Evolutionary conservation across 306 rosid species (phyloP).

Genomic region (Prunus dulcis): DNA sequence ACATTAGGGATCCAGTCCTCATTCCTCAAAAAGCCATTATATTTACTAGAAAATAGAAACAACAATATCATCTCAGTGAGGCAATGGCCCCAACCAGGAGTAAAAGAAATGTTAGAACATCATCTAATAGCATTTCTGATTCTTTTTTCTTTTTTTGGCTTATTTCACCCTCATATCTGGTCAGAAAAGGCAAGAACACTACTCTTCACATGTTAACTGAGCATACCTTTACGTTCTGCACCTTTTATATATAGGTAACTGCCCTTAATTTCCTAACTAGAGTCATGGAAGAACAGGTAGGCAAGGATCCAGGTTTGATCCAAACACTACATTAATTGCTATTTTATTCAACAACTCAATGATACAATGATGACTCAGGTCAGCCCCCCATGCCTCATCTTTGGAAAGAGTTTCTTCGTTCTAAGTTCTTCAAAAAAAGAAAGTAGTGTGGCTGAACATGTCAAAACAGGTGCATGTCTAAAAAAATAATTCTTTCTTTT

Average conservation of each 20-base stretch:
- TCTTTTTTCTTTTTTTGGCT: not conserved
- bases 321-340: not conserved
- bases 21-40: not conserved
- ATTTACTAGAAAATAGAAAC: not conserved
- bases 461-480: not conserved
- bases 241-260: not conserved
- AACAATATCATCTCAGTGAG: not conserved
- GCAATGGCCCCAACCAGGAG: not conserved
- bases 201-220: not conserved
- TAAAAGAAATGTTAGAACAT: not conserved
- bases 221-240: not conserved
- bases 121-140: not conserved
- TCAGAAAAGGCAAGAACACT: not conserved
- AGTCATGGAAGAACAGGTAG: not conserved
- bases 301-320: not conserved
- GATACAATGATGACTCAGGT: not conserved
- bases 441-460: not conserved
- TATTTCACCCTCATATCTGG: not conserved
- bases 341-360: not conserved
- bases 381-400: not conserved
- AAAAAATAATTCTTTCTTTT: not conserved
- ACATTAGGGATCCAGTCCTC: not conserved
- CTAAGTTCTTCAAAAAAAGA: not conserved
- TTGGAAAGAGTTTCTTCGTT: not conserved
- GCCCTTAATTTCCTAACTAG: not conserved